Evolutionary conservation across 345 rosid genomes (phyloP).

Genomic region (Gossypium thurberi): DNA sequence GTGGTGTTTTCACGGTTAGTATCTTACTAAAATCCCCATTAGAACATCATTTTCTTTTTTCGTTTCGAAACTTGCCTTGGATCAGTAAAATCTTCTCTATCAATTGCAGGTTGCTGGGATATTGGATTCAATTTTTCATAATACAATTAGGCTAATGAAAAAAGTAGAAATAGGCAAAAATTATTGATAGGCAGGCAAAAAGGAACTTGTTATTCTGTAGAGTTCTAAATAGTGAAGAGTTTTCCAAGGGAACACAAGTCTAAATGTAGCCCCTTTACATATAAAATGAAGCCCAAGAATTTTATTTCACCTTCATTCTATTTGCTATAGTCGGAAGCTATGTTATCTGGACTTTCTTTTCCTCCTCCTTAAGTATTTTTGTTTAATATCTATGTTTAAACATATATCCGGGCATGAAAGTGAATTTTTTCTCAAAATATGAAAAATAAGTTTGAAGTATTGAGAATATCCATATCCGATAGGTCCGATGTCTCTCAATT

Average conservation of each 20-base stretch:
- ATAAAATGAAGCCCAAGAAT: slow-evolving; percentile 9
- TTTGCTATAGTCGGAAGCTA: neutral
- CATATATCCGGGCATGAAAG: neutral
- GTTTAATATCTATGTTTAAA: neutral
- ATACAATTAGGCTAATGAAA: slow-evolving; percentile 77
- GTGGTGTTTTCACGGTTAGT: slow-evolving; percentile 98
- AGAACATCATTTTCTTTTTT: neutral
- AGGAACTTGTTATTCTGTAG: slow-evolving; percentile 9
- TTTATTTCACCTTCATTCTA: neutral
- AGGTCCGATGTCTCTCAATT: too few relatives aligned
- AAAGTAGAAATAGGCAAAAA: slow-evolving; percentile 91
- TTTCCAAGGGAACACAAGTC: slow-evolving; percentile 5
- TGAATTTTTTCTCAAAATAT: too few relatives aligned
- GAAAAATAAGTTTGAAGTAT: too few relatives aligned
- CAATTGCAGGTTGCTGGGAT: slow-evolving; percentile 89
- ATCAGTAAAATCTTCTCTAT: neutral
- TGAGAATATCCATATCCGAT: too few relatives aligned
- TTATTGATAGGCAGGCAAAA: slow-evolving; percentile 39
- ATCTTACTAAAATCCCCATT: neutral
- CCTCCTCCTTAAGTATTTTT: neutral
- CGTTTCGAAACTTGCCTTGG: neutral
- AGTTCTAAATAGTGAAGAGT: slow-evolving; percentile 11
- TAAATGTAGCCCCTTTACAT: neutral
- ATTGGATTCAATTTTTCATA: slow-evolving; percentile 77
- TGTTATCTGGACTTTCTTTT: neutral